Conservation (phyloP, 1,139 yeast genomes). For the Barnettozyma hawaiiensis region DNA sequence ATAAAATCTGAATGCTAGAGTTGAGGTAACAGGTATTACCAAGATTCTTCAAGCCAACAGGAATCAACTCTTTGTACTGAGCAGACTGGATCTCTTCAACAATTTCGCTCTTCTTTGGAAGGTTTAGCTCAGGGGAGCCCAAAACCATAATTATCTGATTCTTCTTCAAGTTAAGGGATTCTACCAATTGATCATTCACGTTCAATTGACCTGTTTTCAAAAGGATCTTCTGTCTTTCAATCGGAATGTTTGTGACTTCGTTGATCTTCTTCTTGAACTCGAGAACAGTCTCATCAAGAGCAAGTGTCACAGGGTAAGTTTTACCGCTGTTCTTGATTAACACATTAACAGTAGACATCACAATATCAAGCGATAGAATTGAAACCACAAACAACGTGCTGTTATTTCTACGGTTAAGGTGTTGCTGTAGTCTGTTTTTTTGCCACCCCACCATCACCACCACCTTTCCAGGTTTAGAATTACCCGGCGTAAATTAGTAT, state of each 20-base stretch:
- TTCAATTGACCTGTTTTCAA: slow-evolving; percentile 83
- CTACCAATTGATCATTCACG: slow-evolving; percentile 51
- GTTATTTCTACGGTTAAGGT: not conserved
- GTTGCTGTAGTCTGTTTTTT: not conserved
- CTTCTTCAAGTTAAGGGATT: slow-evolving; percentile 50
- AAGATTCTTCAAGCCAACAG: slow-evolving; percentile 79
- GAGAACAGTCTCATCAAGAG: slow-evolving; percentile 52
- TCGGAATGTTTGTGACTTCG: slow-evolving; percentile 73
- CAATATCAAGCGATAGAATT: not conserved
- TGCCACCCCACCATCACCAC: no score
- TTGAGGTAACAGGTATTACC: slow-evolving; percentile 96
- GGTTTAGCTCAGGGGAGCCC: slow-evolving; percentile 77
- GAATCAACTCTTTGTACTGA: slow-evolving; percentile 35
- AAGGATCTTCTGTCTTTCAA: slow-evolving; percentile 82
- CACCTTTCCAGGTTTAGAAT: not conserved
- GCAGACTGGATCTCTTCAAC: slow-evolving; percentile 55
- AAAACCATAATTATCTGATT: slow-evolving; percentile 78
- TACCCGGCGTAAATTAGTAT: not conserved
- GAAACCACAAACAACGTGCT: not conserved
- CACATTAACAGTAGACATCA: slow-evolving; percentile 20
- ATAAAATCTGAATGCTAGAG: slow-evolving; percentile 78
- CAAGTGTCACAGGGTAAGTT: slow-evolving; percentile 61
- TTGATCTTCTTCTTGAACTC: slow-evolving; percentile 68
- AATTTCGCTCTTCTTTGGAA: slow-evolving; percentile 56
- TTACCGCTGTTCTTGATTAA: slow-evolving; percentile 82